These are phyloP conservation scores for Tolypocladium amazonense DNA, from an alignment of 2,329 filamentous ascomycete genomes.

Conservation along the genomic window DNA sequence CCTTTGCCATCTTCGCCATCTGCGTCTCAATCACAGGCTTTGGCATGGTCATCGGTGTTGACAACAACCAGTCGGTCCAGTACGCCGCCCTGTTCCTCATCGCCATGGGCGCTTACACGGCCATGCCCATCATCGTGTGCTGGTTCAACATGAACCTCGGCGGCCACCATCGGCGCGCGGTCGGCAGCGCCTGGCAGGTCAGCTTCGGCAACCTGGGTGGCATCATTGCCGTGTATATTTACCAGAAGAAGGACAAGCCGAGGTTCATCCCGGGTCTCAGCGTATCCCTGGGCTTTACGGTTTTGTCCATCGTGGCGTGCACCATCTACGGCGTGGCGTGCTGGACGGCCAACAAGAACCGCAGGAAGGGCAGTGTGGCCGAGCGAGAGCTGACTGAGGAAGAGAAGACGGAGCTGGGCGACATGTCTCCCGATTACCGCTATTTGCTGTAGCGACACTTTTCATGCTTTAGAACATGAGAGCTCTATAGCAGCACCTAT, in stretches of 20 bases:
- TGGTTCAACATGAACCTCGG: conserved; percentile 77
- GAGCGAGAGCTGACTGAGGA: conserved; percentile 40
- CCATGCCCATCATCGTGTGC: conserved; percentile 81
- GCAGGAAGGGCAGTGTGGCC: conserved; percentile 37
- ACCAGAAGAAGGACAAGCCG: conserved; percentile 56
- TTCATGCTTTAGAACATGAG: no score
- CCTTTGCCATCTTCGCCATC: conserved; percentile 61
- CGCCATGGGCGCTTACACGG: conserved; percentile 67
- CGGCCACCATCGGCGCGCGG: conserved; percentile 58
- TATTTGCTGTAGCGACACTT: conserved; percentile 37
- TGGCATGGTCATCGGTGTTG: conserved; percentile 60
- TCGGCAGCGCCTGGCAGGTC: conserved; percentile 68
- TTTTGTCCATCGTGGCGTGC: conserved; percentile 53
- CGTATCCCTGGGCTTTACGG: conserved; percentile 66
- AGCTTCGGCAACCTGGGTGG: conserved; percentile 73
- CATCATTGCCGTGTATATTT: conserved; percentile 65
- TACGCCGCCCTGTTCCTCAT: conserved; percentile 78
- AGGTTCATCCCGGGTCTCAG: conserved; percentile 62
- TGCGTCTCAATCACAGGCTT: conserved; percentile 64
- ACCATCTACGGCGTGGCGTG: conserved; percentile 50
- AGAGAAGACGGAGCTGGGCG: conserved; percentile 51
- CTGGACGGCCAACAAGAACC: conserved; percentile 46
- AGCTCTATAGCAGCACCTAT: not conserved
- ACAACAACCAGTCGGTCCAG: conserved; percentile 54
- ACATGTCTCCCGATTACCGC: conserved; percentile 48